Conservation (phyloP, 2,329 filamentous ascomycete species). For the Mariannaea sp. region DNA sequence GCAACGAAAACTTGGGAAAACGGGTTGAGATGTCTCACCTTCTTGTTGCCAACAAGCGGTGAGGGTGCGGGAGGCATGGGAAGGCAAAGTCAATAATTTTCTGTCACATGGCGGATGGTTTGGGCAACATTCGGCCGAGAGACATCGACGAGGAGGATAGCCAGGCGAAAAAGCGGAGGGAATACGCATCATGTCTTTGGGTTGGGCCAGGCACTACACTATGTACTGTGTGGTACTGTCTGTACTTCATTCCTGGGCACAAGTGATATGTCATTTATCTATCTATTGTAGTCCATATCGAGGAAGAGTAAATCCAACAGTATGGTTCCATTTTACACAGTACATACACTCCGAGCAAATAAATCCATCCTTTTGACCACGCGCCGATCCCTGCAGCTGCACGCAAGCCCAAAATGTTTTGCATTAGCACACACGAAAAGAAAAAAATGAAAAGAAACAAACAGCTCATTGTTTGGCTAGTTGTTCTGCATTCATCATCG, state of each 20-base stretch:
- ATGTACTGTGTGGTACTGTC: not conserved
- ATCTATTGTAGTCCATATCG: not conserved
- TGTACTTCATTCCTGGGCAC: no score
- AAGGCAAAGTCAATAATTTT: not conserved
- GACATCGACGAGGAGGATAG: not conserved
- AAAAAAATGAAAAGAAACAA: not conserved
- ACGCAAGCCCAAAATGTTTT: slow-evolving; percentile 14
- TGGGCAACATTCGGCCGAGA: not conserved
- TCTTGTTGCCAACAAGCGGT: slow-evolving; percentile 3
- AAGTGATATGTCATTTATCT: not conserved
- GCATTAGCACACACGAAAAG: slow-evolving; percentile 3
- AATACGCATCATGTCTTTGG: not conserved
- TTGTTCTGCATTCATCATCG: slow-evolving; percentile 16
- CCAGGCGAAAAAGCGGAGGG: not conserved
- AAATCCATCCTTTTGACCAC: slow-evolving; percentile 2
- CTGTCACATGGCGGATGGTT: slow-evolving; percentile 2
- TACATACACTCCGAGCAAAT: slow-evolving; percentile 1
- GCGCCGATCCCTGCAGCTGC: not conserved
- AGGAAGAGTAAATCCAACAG: not conserved
- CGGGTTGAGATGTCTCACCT: slow-evolving; percentile 7
- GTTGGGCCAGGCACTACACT: not conserved
- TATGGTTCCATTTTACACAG: slow-evolving; percentile 3
- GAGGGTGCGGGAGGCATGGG: not conserved
- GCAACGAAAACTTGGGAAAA: no score
- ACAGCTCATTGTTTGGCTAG: not conserved